A percentile compares a stretch with the other conserved stretches of the same genome.
Conservation (phyloP, 2,329 filamentous ascomycete genomes). For the Rhynchosporium secalis region DNA sequence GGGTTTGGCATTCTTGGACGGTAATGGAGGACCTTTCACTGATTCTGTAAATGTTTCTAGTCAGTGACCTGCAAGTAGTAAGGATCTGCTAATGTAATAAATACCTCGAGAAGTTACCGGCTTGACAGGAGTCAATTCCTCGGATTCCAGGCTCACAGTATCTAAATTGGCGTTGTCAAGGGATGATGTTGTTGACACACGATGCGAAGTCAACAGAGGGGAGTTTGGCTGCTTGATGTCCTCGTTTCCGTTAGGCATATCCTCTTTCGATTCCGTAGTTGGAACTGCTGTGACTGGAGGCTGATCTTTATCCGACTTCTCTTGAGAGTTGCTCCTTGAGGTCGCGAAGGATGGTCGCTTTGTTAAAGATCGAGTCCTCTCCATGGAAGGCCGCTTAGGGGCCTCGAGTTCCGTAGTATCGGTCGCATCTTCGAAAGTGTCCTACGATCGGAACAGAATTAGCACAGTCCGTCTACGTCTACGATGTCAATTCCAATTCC, state of each 20-base stretch:
- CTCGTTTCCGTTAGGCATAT: conserved; percentile 33
- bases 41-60: conserved; percentile 22
- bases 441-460: conserved; percentile 46
- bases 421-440: conserved; percentile 81
- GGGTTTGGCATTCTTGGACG: conserved; percentile 35
- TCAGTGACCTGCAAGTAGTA: conserved; percentile 3
- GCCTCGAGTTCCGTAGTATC: conserved; percentile 47
- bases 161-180: conserved; percentile 59
- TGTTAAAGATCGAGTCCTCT: conserved; percentile 41
- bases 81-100: not conserved
- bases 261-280: conserved; percentile 35
- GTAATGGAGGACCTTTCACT: conserved; percentile 37
- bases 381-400: conserved; percentile 26
- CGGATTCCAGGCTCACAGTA: conserved; percentile 50
- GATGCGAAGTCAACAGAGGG: conserved; percentile 48
- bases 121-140: conserved; percentile 41
- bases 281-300: conserved; percentile 29
- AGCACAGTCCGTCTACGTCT: conserved; percentile 19
- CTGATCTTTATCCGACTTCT: conserved; percentile 36
- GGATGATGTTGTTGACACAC: conserved; percentile 53
- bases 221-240: conserved; percentile 46
- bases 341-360: conserved; percentile 42
- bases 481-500: conserved; percentile 8
- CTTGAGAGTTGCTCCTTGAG: conserved; percentile 32
- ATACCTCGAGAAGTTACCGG: conserved; percentile 25